Conservation (phyloP, 2,329 filamentous ascomycete species). For the Ceratocystis destructans region DNA sequence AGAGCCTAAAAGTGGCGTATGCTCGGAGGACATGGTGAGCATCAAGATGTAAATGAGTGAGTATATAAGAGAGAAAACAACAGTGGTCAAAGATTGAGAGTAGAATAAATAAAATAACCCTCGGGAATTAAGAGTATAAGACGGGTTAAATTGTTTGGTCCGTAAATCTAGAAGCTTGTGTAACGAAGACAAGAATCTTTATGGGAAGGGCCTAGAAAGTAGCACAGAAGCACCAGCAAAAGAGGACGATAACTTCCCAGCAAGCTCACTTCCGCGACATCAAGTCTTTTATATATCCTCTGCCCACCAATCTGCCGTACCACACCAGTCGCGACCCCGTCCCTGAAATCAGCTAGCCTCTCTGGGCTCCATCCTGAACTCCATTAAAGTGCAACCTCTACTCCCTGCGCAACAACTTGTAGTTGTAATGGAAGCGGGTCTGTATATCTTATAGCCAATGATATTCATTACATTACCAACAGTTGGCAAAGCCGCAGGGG, state of each 20-base stretch:
- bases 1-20: slow-evolving; percentile 10
- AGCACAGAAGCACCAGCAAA: too few relatives aligned
- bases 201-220: too few relatives aligned
- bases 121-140: background rate
- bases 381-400: background rate
- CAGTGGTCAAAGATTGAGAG: background rate
- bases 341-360: background rate
- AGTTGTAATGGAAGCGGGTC: slow-evolving; percentile 4
- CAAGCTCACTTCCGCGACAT: too few relatives aligned
- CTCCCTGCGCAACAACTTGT: background rate
- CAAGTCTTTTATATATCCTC: background rate
- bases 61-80: background rate
- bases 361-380: background rate
- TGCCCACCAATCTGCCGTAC: background rate
- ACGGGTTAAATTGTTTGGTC: too few relatives aligned
- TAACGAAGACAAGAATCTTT: too few relatives aligned
- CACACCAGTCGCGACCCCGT: background rate
- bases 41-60: background rate
- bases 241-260: too few relatives aligned
- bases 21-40: slow-evolving; percentile 6
- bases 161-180: background rate
- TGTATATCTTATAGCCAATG: background rate
- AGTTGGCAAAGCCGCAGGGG: slow-evolving; percentile 4
- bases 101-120: background rate
- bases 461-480: background rate